Base-by-base conservation (phyloP, 2,329 filamentous ascomycete species). In the Aspergillus carbonarius region DNA sequence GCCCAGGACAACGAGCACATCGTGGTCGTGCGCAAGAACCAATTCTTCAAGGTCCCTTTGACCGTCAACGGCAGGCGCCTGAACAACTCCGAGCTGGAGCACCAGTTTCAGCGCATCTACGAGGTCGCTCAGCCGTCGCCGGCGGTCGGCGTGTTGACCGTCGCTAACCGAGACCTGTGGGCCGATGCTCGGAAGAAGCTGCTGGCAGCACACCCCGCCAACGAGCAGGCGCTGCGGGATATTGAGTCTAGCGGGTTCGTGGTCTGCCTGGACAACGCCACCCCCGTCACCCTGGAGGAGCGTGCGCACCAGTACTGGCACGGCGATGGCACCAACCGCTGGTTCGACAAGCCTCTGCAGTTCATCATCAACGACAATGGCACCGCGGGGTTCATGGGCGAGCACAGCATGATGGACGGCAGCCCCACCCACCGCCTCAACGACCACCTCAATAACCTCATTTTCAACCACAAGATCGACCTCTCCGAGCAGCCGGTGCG, bases 321-420 rank as follows among this genome's bases (percentile, higher is more conserved):
- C 79, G 95, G 95, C 55, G 93, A 99, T 71, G 95, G 95, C 58
- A 82, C 86, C 67, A 99, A 99, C 82, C 87, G 95, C 66, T 99
- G 93, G 93, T 98, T 88, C 72, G 95, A 99, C 83, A 99, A 99
- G 83, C 95, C 95, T 5, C 81, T 96, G 55, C 93, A 99, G 78
- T 98, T 99, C 80, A 96, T 99, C 74, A 76, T 99, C 80, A 97
- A 96, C 77, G 93, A 99, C 75, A 99, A 99, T 75, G 95, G 95
- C 68, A 96, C 95, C 7, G 90, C 95, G 2, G 95, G 95, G 61
- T 99, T 99, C 83, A 93, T 92, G 84, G 95, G 95, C 71, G 95
- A 99, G 80, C 95, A 99, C 83, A 96, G 91, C 70, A 98, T 99
- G 95, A 99, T 99, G 96, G 95, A 99, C 74, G 95, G 96, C 64